These are phyloP conservation scores for Ophiostoma quercus DNA, from an alignment of 2,329 filamentous ascomycete species.

Conservation along the genomic window DNA sequence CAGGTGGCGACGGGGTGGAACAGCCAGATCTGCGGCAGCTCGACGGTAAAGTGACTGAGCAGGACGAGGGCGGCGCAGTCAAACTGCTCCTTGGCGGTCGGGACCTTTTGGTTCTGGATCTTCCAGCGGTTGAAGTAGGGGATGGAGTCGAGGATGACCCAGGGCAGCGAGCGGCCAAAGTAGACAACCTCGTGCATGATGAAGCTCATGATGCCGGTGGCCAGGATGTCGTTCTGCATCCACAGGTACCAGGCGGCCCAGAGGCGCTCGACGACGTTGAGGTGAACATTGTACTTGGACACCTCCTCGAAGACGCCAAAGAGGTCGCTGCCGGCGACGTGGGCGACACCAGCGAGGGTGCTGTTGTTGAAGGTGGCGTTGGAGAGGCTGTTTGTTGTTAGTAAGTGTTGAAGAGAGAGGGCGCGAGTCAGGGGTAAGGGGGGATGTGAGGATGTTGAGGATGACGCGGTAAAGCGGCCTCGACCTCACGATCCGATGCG, in stretches of 20 bases:
- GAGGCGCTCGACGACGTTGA: constrained; percentile 80
- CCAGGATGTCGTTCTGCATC: constrained; percentile 96
- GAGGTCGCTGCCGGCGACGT: constrained; percentile 45
- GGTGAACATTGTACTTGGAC: constrained; percentile 70
- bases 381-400: constrained; percentile 18
- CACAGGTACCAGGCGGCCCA: constrained; percentile 97
- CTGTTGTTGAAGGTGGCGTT: constrained; percentile 25
- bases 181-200: constrained; percentile 90
- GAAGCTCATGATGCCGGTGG: constrained; percentile 97
- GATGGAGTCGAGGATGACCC: constrained; percentile 85
- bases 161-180: constrained; percentile 85
- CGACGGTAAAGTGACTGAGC: constrained; percentile 92
- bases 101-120: constrained; percentile 86
- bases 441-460: background rate
- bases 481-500: background rate
- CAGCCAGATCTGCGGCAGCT: constrained; percentile 97
- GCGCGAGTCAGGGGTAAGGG: background rate
- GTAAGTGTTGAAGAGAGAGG: background rate
- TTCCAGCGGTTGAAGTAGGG: constrained; percentile 90
- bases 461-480: background rate
- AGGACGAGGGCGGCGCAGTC: constrained; percentile 90
- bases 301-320: constrained; percentile 58
- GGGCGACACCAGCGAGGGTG: constrained; percentile 25
- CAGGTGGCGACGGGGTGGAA: constrained; percentile 96
- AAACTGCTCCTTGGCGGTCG: constrained; percentile 89